Evolutionary conservation across 139 green algal genomes (phyloP), one percentile per base, ranked within the genome.

Genomic region (Spirogloea muscicola): DNA sequence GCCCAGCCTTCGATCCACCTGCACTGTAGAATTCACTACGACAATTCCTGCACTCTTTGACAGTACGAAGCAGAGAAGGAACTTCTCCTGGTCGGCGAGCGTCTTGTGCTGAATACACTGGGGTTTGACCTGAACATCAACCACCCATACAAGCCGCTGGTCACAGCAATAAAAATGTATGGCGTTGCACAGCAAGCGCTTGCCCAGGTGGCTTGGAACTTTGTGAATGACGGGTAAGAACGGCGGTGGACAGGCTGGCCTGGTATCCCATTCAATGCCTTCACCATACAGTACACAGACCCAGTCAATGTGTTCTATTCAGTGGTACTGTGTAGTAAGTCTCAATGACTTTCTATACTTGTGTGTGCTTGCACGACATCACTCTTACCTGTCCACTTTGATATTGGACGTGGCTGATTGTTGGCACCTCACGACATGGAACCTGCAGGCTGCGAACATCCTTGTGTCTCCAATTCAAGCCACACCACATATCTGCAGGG

Each of bases 201-300:
- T 5, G 74, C 74, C n/a, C 82, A 87, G 59, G 59, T 82, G 3
- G 66, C 82, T 9, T 87, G 82, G 82, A 87, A 87, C 55, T 87
- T 87, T 61, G 65, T 87, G 27, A 87, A 87, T 29, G 82, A 87
- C 75, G 86, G 82, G 80, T 87, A 48, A 37, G 63, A 7, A 13
- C 9, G 57, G 57, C 10, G 52, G 52, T 10, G 7, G 2, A 31
- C 21, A 3, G 2, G 40, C 60, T 55, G 18, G 21, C 18, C 18
- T n/a, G 46, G 18, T 55, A 21, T 18, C 46, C 46, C 18, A n/a
- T 55, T 18, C 18, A n/a, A 55, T 3, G 61, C 21, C 42, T 2
- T 39, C 13, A 2, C n/a, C 43, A 44, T 27, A 29, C 21, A 49
- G n/a, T 70, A 68, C n/a, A n/a, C n/a, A n/a, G n/a, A n/a, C n/a